These are phyloP conservation scores for Coccinonectria pachysandricola DNA, from an alignment of 2,329 filamentous ascomycete genomes.

Conservation along the genomic window DNA sequence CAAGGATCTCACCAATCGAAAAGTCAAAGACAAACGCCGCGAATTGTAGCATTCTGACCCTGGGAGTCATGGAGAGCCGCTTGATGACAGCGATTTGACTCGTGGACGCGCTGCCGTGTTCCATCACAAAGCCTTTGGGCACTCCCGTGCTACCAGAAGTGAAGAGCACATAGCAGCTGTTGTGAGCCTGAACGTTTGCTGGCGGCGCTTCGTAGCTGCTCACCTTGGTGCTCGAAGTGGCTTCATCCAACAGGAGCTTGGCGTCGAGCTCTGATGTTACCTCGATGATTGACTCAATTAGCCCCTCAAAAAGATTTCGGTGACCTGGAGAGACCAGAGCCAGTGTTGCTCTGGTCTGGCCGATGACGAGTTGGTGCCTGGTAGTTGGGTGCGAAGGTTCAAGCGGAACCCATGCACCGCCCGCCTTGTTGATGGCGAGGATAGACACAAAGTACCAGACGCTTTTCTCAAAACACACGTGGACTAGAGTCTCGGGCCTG, in stretches of 20 bases:
- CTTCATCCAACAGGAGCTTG: too few species aligned
- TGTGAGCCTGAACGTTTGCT: too few species aligned
- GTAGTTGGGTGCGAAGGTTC: slow-evolving; percentile 1
- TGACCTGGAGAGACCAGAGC: background rate
- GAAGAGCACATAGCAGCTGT: slow-evolving; percentile 2
- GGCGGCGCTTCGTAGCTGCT: too few species aligned
- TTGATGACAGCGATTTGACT: slow-evolving; percentile 1
- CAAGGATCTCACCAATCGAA: slow-evolving; percentile 2
- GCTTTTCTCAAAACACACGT: slow-evolving; percentile 3
- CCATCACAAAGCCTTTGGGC: slow-evolving; percentile 2
- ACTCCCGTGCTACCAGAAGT: slow-evolving; percentile 3
- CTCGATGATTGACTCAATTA: background rate
- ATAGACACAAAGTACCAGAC: slow-evolving; percentile 2
- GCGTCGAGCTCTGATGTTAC: background rate
- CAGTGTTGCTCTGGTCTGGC: background rate
- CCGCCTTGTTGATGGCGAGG: slow-evolving; percentile 2
- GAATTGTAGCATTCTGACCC: slow-evolving; percentile 1
- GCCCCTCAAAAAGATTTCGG: background rate
- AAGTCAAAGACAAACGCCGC: slow-evolving; percentile 1
- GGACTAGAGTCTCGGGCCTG: too few species aligned
- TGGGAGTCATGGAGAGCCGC: background rate
- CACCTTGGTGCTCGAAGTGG: too few species aligned
- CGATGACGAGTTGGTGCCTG: slow-evolving; percentile 1
- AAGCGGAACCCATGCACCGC: slow-evolving; percentile 1
- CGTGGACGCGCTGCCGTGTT: slow-evolving; percentile 2